phyloP scores from a whole-genome alignment of 176 grass and related monocot species.

The Oryza officinalis region DNA sequence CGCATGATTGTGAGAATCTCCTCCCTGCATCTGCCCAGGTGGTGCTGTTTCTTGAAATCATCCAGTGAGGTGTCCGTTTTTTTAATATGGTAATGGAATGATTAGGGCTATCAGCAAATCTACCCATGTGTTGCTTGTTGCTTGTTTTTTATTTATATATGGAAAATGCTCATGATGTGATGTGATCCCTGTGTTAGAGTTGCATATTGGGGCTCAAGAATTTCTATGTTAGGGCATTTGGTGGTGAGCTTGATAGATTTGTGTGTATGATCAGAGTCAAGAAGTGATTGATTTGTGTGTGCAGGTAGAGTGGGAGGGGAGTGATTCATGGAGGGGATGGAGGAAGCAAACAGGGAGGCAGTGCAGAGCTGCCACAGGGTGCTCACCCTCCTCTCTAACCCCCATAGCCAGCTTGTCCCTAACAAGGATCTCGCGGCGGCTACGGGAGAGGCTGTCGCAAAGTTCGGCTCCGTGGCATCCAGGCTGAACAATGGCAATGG shows the following conservation, averaged over 20 bases:
- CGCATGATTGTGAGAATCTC: constrained; percentile 43
- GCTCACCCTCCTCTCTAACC: constrained; percentile 63
- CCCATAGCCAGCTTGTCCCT: constrained; percentile 51
- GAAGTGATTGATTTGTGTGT: constrained; percentile 12
- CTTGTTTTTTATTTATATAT: neutral
- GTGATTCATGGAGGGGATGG: constrained; percentile 63
- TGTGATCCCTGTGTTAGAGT: neutral
- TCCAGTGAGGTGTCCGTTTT: constrained; percentile 9
- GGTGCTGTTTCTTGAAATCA: constrained; percentile 31
- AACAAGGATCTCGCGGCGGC: constrained; percentile 60
- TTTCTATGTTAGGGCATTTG: neutral
- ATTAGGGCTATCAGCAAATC: constrained; percentile 37
- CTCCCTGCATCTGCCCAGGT: neutral
- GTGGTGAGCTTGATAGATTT: neutral
- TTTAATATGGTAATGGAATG: constrained; percentile 33
- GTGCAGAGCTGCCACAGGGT: constrained; percentile 80
- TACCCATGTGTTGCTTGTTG: neutral
- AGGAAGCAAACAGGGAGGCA: constrained; percentile 66
- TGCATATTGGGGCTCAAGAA: constrained; percentile 6
- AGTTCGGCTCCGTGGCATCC: constrained; percentile 58
- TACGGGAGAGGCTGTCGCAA: constrained; percentile 65
- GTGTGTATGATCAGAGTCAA: neutral
- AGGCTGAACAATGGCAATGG: constrained; percentile 52
- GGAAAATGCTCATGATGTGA: constrained; percentile 9
- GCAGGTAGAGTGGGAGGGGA: constrained; percentile 34